Evolutionary conservation across 2,329 filamentous ascomycete species (phyloP).

Genomic region (Pseudodiploospora longispora): DNA sequence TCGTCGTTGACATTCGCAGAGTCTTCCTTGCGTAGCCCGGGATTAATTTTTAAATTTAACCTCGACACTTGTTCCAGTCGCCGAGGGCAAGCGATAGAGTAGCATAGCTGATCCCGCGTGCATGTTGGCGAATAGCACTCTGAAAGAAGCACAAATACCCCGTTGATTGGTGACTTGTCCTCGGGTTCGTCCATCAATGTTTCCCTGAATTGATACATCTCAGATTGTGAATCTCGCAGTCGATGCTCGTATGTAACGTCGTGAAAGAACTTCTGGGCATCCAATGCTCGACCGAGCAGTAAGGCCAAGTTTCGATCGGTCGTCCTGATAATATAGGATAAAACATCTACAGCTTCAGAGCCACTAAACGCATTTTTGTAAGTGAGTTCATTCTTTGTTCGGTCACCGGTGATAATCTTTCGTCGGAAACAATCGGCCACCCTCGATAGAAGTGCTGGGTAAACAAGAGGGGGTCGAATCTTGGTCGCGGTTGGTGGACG

Average conservation of each 20-base stretch:
- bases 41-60: slow-evolving; percentile 86
- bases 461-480: slow-evolving; percentile 75
- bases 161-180: slow-evolving; percentile 69
- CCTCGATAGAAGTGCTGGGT: slow-evolving; percentile 86
- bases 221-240: slow-evolving; percentile 82
- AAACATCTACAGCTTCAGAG: slow-evolving; percentile 88
- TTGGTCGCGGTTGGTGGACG: slow-evolving; percentile 48
- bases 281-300: slow-evolving; percentile 80
- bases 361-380: slow-evolving; percentile 98
- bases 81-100: slow-evolving; percentile 93
- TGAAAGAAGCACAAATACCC: slow-evolving; percentile 90
- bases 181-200: slow-evolving; percentile 79
- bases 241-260: slow-evolving; percentile 98
- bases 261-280: slow-evolving; percentile 98
- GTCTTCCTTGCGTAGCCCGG: slow-evolving; percentile 65
- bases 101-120: slow-evolving; percentile 89
- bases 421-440: slow-evolving; percentile 90
- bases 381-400: slow-evolving; percentile 91
- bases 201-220: slow-evolving; percentile 96
- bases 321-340: slow-evolving; percentile 94
- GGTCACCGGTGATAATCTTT: slow-evolving; percentile 75
- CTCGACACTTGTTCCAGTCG: slow-evolving; percentile 90
- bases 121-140: slow-evolving; percentile 98
- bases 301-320: slow-evolving; percentile 91
- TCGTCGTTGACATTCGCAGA: slow-evolving; percentile 61